Conservation (phyloP, 2,329 filamentous ascomycete genomes). For the Cytospora schulzeri region DNA sequence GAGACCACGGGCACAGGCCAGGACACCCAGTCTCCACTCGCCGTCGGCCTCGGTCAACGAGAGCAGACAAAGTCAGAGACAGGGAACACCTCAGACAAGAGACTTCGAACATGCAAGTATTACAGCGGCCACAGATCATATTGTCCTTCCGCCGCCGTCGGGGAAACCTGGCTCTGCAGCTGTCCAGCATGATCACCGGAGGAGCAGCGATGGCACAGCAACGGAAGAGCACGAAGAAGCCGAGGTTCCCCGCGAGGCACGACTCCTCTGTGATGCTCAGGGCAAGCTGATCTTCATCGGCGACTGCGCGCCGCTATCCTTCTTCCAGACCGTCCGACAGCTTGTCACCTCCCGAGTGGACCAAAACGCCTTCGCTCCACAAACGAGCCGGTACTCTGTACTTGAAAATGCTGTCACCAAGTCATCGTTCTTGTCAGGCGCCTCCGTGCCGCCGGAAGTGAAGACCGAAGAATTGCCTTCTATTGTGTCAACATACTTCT, state of each 20-base stretch:
- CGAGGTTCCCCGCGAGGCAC: constrained; percentile 56
- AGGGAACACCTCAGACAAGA: constrained; percentile 6
- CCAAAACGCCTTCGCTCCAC: constrained; percentile 52
- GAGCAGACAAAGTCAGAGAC: constrained; percentile 7
- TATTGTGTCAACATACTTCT: constrained; percentile 41
- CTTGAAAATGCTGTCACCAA: constrained; percentile 49
- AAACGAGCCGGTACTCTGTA: constrained; percentile 52
- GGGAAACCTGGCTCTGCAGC: constrained; percentile 6
- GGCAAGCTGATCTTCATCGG: constrained; percentile 59
- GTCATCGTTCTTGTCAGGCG: constrained; percentile 40
- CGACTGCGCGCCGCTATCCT: constrained; percentile 57
- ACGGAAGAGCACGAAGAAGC: constrained; percentile 47
- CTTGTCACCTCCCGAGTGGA: constrained; percentile 53
- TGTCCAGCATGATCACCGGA: constrained; percentile 10
- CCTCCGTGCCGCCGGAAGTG: constrained; percentile 36
- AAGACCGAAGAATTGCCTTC: constrained; percentile 32
- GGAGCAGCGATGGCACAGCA: constrained; percentile 37
- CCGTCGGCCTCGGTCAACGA: constrained; percentile 15
- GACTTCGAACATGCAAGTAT: constrained; percentile 17
- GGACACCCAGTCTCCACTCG: constrained; percentile 28
- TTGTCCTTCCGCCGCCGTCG: neutral
- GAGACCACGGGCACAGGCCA: constrained; percentile 29
- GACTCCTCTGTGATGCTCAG: constrained; percentile 53
- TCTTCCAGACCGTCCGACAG: constrained; percentile 57
- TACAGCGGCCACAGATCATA: constrained; percentile 8